Evolutionary conservation across 345 rosid species (phyloP).

Genomic region (Angophora floribunda): DNA sequence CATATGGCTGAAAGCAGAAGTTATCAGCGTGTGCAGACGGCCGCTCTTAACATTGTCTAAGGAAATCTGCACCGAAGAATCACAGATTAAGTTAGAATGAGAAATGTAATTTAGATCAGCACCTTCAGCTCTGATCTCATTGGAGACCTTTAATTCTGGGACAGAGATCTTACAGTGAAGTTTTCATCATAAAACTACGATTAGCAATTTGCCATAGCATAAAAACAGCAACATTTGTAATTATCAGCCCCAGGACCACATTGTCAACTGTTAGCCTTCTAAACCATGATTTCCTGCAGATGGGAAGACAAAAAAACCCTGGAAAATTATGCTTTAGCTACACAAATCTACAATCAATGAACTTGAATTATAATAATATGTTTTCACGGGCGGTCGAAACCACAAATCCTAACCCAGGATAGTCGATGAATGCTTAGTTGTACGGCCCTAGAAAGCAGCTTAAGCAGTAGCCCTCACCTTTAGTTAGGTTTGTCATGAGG

Average conservation of each 20-base stretch:
- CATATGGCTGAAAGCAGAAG: conserved; percentile 88
- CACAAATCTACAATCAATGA: not conserved
- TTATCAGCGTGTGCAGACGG: conserved; percentile 58
- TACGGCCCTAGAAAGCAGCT: not conserved
- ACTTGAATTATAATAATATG: not conserved
- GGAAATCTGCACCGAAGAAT: conserved; percentile 53
- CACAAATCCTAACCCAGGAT: not conserved
- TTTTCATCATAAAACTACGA: conserved; percentile 55
- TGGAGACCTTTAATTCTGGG: not conserved
- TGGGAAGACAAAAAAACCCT: not conserved
- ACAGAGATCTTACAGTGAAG: conserved; percentile 60
- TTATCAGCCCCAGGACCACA: conserved; percentile 54
- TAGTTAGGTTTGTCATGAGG: not conserved
- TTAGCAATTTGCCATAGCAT: conserved; percentile 57
- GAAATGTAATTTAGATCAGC: not conserved
- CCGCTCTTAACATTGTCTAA: conserved; percentile 63
- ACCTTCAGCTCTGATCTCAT: not conserved
- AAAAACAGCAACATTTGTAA: conserved; percentile 66
- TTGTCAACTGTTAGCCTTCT: conserved; percentile 20
- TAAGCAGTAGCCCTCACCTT: not conserved
- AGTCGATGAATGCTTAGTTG: not conserved
- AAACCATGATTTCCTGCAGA: conserved; percentile 59
- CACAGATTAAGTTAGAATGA: not conserved
- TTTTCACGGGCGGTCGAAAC: not conserved
- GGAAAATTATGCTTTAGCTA: not conserved